Conservation (phyloP, 2,329 filamentous ascomycete genomes). For the Fusarium papillatum region DNA sequence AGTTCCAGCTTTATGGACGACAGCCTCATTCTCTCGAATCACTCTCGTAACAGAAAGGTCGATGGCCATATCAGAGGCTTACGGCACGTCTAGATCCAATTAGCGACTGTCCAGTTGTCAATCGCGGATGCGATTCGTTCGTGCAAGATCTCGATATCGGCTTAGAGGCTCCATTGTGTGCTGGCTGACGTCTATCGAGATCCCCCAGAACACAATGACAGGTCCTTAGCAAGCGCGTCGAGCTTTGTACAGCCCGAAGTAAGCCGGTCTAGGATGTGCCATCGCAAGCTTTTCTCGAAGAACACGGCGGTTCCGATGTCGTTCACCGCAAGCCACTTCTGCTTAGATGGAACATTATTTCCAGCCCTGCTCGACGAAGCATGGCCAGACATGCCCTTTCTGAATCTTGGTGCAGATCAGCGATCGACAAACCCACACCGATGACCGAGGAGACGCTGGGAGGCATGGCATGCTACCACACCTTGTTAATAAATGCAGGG, state of each 20-base stretch:
- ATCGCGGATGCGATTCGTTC: background rate
- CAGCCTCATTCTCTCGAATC: conserved; percentile 10
- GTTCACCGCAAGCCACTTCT: background rate
- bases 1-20: conserved; percentile 5
- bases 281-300: background rate
- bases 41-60: background rate
- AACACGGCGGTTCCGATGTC: background rate
- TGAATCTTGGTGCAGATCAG: conserved; percentile 28
- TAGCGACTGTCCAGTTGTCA: background rate
- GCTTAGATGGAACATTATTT: conserved; percentile 1
- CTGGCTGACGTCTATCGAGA: background rate
- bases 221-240: background rate
- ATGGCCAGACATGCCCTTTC: conserved; percentile 1
- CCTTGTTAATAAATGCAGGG: background rate
- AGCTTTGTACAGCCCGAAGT: background rate
- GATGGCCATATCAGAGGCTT: background rate
- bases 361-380: background rate
- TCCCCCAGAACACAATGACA: background rate
- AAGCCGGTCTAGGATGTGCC: background rate
- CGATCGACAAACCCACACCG: conserved; percentile 23
- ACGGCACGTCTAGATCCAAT: background rate
- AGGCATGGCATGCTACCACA: background rate
- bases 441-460: background rate
- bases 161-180: background rate
- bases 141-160: background rate